phyloP scores from a whole-genome alignment of 257 asterid species.

The Coffea canephora region DNA sequence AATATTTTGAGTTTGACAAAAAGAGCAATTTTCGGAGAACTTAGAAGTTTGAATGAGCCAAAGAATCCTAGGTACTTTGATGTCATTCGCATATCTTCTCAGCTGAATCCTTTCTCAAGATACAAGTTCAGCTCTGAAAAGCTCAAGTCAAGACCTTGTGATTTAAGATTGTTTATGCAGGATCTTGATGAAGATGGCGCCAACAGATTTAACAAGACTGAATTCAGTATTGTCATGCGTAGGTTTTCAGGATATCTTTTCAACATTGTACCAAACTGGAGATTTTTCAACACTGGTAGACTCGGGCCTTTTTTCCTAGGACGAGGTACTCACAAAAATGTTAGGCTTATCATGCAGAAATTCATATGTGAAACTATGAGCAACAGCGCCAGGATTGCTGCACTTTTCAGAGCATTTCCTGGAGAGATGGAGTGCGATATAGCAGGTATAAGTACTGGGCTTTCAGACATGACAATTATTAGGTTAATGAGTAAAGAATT shows the following conservation, averaged over 20 bases:
- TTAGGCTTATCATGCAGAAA: slow-evolving; percentile 12
- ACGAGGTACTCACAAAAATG: neutral
- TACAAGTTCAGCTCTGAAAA: slow-evolving; percentile 13
- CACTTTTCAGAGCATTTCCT: slow-evolving; percentile 14
- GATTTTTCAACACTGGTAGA: neutral
- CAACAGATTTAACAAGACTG: slow-evolving; percentile 13
- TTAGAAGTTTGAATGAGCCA: slow-evolving; percentile 15
- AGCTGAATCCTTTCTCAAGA: slow-evolving; percentile 8
- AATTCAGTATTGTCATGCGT: neutral
- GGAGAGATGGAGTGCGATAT: neutral
- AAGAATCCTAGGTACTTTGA: slow-evolving; percentile 15
- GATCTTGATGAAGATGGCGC: slow-evolving; percentile 13
- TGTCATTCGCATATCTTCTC: slow-evolving; percentile 7
- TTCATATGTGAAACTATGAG: slow-evolving; percentile 8
- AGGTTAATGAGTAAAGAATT: too few species aligned
- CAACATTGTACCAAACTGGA: slow-evolving; percentile 5
- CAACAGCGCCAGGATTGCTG: slow-evolving; percentile 13
- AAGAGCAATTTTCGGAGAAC: slow-evolving; percentile 24
- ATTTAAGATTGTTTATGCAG: neutral
- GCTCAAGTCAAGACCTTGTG: slow-evolving; percentile 12
- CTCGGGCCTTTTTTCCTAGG: slow-evolving; percentile 2
- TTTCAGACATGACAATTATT: slow-evolving; percentile 20
- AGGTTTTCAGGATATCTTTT: neutral
- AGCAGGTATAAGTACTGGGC: slow-evolving; percentile 13
- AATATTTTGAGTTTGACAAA: slow-evolving; percentile 1